A percentile compares a stretch with the other conserved stretches of the same genome.
These are phyloP conservation scores for Echinosophora koreensis DNA, from an alignment of 306 rosid species.

Conservation along the genomic window DNA sequence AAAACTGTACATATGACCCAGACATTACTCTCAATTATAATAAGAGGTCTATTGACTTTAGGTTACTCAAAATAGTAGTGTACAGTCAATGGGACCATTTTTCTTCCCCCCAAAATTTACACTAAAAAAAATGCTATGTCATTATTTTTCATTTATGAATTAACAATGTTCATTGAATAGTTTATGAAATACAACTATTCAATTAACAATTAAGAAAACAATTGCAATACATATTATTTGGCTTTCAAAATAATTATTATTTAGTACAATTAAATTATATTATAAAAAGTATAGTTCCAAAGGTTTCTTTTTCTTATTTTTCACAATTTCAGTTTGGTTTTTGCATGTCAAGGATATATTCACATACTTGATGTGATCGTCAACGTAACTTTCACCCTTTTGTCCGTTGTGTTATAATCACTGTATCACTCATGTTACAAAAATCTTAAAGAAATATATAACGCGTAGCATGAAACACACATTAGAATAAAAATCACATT, in stretches of 20 bases:
- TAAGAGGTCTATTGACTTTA: not conserved
- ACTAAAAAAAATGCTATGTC: not conserved
- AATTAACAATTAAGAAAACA: not conserved
- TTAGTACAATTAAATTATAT: not conserved
- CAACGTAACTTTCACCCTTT: constrained; percentile 25
- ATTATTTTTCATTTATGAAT: not conserved
- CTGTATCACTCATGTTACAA: constrained; percentile 28
- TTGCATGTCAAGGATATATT: constrained; percentile 27
- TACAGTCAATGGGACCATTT: not conserved
- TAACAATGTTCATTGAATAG: not conserved
- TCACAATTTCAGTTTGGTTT: constrained; percentile 8
- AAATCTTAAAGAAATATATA: constrained; percentile 9
- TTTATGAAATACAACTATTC: not conserved
- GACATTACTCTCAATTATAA: not conserved
- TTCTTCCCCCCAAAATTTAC: not conserved
- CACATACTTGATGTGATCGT: constrained; percentile 28
- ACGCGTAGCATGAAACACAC: constrained; percentile 37
- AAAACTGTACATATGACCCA: not conserved
- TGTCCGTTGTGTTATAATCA: constrained; percentile 39
- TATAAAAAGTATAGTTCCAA: not conserved
- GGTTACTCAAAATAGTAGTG: not conserved
- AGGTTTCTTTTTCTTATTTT: not conserved
- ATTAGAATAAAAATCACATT: constrained; percentile 37
- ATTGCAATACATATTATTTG: not conserved
- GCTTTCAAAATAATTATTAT: not conserved